Conservation (phyloP, 495 filamentous ascomycete genomes). For the Cercophora scortea region DNA sequence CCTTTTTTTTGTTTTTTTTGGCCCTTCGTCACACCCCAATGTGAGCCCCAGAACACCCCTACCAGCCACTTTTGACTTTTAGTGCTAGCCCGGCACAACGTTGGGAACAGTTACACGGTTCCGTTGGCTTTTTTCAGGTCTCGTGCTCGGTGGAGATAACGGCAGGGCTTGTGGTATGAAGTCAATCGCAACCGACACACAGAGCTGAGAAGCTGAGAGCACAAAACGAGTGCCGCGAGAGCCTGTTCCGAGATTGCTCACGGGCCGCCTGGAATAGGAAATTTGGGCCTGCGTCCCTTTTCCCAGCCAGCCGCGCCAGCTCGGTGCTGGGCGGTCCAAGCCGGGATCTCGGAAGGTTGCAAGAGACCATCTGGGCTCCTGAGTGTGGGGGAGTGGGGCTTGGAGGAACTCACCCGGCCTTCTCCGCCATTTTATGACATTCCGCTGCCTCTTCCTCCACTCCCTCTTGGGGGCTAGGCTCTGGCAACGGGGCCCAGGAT, state of each 20-base stretch:
- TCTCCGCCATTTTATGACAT: not conserved
- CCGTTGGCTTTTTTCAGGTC: not conserved
- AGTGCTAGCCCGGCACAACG: not conserved
- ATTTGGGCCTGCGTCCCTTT: not conserved
- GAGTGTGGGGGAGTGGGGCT: not conserved
- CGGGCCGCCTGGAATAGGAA: not conserved
- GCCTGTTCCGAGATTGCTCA: not conserved
- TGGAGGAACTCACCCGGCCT: not conserved
- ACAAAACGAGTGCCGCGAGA: not conserved
- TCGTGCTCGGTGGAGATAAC: not conserved
- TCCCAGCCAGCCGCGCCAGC: not conserved
- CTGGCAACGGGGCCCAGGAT: too few relatives aligned
- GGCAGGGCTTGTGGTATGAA: not conserved
- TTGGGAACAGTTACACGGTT: not conserved
- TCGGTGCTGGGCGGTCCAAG: not conserved
- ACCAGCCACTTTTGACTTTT: not conserved
- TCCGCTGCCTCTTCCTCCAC: conserved; percentile 21
- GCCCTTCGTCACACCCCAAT: too few relatives aligned
- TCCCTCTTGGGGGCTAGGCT: not conserved
- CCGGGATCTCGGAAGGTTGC: not conserved
- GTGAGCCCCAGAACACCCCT: too few relatives aligned
- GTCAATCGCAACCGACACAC: not conserved
- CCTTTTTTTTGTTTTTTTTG: too few relatives aligned
- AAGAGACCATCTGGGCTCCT: not conserved
- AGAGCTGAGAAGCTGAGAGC: too few relatives aligned